These are phyloP conservation scores for Podila epigama DNA, from an alignment of 192 early-diverging fungal species.

Conservation along the genomic window DNA sequence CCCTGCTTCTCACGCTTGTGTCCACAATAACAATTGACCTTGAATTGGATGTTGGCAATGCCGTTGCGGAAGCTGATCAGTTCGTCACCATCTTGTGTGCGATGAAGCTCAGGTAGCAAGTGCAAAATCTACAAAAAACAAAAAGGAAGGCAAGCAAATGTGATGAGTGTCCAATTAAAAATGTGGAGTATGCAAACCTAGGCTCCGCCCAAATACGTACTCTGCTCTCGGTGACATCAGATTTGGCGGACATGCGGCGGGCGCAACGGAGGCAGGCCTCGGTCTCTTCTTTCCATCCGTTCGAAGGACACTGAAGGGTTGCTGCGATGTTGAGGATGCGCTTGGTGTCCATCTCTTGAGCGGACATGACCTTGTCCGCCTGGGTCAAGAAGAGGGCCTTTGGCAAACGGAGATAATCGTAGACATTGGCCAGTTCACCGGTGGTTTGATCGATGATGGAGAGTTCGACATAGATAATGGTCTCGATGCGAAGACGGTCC, in stretches of 20 bases:
- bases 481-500: constrained; percentile 45
- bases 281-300: constrained; percentile 26
- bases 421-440: constrained; percentile 13
- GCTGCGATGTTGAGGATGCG: constrained; percentile 17
- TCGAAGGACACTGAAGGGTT: constrained; percentile 30
- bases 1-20: constrained; percentile 46
- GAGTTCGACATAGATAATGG: constrained; percentile 44
- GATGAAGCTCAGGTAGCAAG: constrained; percentile 30
- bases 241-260: constrained; percentile 41
- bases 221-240: constrained; percentile 35
- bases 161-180: no score
- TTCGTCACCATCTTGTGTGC: constrained; percentile 33
- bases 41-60: constrained; percentile 44
- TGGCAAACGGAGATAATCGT: constrained; percentile 35
- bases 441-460: constrained; percentile 22
- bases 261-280: constrained; percentile 43
- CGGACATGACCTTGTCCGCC: constrained; percentile 37
- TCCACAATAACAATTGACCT: constrained; percentile 44
- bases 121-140: constrained; percentile 26
- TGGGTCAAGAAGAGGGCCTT: constrained; percentile 22
- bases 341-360: constrained; percentile 34
- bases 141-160: neutral
- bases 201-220: no score
- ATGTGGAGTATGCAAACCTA: no score
- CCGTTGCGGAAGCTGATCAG: constrained; percentile 37